Conservation (phyloP, 2,329 filamentous ascomycete species). For the Decorospora gaudefroyi region DNA sequence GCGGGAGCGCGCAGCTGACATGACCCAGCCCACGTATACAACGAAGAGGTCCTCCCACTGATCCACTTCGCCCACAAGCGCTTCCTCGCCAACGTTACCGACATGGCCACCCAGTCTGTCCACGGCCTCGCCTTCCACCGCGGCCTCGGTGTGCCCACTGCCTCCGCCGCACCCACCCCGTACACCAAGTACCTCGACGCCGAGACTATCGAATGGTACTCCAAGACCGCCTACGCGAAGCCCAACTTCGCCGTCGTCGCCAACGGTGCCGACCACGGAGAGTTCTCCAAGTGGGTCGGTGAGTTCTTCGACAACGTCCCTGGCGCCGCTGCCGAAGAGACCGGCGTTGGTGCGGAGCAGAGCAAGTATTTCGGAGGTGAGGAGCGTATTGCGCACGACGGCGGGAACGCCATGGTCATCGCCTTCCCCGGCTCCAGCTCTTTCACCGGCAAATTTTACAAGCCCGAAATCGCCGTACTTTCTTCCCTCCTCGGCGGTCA, state of each 20-base stretch:
- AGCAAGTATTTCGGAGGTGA: slow-evolving; percentile 94
- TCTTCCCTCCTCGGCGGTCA: slow-evolving; percentile 87
- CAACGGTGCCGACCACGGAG: slow-evolving; percentile 77
- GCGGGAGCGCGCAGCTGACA: slow-evolving; percentile 14
- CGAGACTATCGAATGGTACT: slow-evolving; percentile 73
- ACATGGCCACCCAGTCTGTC: slow-evolving; percentile 81
- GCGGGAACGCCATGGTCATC: slow-evolving; percentile 82
- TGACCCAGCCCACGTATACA: slow-evolving; percentile 77
- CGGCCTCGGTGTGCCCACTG: slow-evolving; percentile 80
- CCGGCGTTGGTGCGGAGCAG: slow-evolving; percentile 62
- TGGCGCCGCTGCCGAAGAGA: slow-evolving; percentile 51
- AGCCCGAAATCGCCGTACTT: slow-evolving; percentile 87
- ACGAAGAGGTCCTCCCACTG: slow-evolving; percentile 80
- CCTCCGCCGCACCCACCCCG: slow-evolving; percentile 72
- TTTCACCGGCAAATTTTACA: slow-evolving; percentile 71
- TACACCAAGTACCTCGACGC: slow-evolving; percentile 80
- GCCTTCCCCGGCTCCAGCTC: slow-evolving; percentile 90
- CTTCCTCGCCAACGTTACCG: slow-evolving; percentile 64
- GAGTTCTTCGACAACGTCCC: slow-evolving; percentile 84
- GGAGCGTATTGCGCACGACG: slow-evolving; percentile 78
- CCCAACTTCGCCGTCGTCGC: slow-evolving; percentile 89
- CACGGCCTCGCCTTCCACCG: slow-evolving; percentile 90
- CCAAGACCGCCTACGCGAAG: slow-evolving; percentile 81
- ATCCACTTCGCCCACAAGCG: slow-evolving; percentile 78
- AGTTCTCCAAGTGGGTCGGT: slow-evolving; percentile 85